Base-by-base conservation (phyloP, 73 alveolate genomes). In the Effrenium voratum region DNA sequence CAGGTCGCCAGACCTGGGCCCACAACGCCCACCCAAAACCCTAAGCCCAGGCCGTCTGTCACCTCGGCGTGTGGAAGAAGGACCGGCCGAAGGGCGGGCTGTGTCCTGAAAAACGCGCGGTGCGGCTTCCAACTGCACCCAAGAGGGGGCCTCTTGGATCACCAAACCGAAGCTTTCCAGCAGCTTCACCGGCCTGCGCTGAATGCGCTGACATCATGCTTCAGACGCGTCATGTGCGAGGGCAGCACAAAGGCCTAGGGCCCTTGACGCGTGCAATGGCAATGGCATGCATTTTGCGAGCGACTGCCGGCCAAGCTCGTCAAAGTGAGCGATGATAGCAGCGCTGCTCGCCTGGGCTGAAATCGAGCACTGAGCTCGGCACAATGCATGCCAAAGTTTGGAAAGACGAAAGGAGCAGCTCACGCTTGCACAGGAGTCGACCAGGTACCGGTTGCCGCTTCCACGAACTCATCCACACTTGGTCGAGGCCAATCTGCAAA, bases 51-150 rank as follows among this genome's bases (percentile, higher is more conserved):
- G 75, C 75, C 15, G 28, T 5, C 28, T 12, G 49, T 36, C 38
- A 68, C 87, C 87, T 91, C n/a, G 98, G 88, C 34, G 98, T 46
- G 76, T 91, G 98, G 57, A 91, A 91, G 47, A 91, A 91, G 98
- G 88, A 70, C 70, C 98, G 83, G 86, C 98, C 98, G 63, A 91
- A 91, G 16, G 98, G 98, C 15, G 98, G 98, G 45, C 98, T 91
- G 77, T 91, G 98, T 32, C 95, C 95, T 87, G 47, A 47, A n/a
- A n/a, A n/a, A n/a, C n/a, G n/a, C n/a, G n/a, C n/a, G n/a, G n/a
- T n/a, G n/a, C n/a, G n/a, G n/a, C 15, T 22, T 55, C 12, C 36
- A 45, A 26, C 0, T 41, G 6, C 4, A 26, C 3, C 36, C 52
- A 38, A 38, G 45, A 4, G 0, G 22, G 45, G 10, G 63, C 98